Conservation (phyloP, 1,284 basidiomycete species). For the Ganoderma resinaceum region DNA sequence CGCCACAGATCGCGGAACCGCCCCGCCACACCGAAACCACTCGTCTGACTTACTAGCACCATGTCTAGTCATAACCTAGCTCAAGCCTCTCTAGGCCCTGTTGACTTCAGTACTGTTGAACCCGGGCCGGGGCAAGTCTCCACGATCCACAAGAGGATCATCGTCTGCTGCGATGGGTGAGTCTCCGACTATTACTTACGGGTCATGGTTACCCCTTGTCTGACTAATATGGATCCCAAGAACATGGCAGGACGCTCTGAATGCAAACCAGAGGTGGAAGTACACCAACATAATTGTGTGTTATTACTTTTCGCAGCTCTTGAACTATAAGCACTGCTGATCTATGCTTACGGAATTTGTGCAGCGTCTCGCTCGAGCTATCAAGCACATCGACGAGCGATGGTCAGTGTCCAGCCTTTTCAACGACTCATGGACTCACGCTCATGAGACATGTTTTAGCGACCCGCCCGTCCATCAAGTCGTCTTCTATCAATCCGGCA, state of each 20-base stretch:
- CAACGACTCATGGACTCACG: background rate
- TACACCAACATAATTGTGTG: constrained; percentile 72
- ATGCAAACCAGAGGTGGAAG: constrained; percentile 53
- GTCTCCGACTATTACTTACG: constrained; percentile 25
- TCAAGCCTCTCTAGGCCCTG: background rate
- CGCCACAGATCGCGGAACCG: background rate
- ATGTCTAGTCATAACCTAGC: background rate
- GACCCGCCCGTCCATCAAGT: constrained; percentile 62
- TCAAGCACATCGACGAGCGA: constrained; percentile 64
- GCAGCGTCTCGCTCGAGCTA: constrained; percentile 57
- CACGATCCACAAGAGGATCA: constrained; percentile 55
- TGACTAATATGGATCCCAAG: constrained; percentile 24
- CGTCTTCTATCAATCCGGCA: constrained; percentile 75
- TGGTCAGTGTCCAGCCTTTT: constrained; percentile 40
- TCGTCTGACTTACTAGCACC: background rate
- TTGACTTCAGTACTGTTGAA: background rate
- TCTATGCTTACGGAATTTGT: background rate
- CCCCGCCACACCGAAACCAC: background rate
- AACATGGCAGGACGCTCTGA: constrained; percentile 55
- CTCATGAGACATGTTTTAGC: constrained; percentile 33
- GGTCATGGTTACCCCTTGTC: background rate
- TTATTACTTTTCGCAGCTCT: background rate
- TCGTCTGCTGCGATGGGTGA: constrained; percentile 77
- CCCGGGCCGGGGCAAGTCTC: background rate
- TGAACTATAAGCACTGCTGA: background rate